These are phyloP conservation scores for Helotiales sp. DNA, from an alignment of 2,329 filamentous ascomycete species.

Conservation along the genomic window DNA sequence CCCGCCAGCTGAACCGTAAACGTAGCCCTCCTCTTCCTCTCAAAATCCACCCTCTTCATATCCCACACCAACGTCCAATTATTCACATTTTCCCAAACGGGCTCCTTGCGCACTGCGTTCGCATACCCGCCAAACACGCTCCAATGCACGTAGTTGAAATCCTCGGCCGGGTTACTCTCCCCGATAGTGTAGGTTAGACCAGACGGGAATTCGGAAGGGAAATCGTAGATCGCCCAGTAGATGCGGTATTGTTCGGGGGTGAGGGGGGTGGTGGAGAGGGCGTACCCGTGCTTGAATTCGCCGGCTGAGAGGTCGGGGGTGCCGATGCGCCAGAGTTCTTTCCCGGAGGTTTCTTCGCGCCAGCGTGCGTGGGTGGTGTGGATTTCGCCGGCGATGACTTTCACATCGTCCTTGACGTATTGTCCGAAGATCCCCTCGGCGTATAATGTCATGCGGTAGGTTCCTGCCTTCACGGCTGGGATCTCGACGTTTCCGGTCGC, in stretches of 20 bases:
- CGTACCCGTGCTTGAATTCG: slow-evolving; percentile 64
- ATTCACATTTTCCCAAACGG: slow-evolving; percentile 55
- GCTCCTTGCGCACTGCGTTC: slow-evolving; percentile 51
- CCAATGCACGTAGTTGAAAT: slow-evolving; percentile 71
- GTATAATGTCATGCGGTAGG: slow-evolving; percentile 66
- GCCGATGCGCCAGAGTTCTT: slow-evolving; percentile 66
- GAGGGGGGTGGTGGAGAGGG: slow-evolving; percentile 52
- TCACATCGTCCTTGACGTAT: slow-evolving; percentile 57
- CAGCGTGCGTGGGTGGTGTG: slow-evolving; percentile 51
- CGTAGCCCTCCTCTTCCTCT: slow-evolving; percentile 53
- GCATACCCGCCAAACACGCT: slow-evolving; percentile 63
- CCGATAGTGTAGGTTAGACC: slow-evolving; percentile 64
- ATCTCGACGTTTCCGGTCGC: slow-evolving; percentile 55
- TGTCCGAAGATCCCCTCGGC: slow-evolving; percentile 67
- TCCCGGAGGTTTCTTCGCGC: slow-evolving; percentile 59
- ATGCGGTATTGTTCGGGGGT: slow-evolving; percentile 63
- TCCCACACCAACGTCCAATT: slow-evolving; percentile 65
- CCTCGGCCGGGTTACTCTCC: slow-evolving; percentile 51
- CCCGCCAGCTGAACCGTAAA: slow-evolving; percentile 68
- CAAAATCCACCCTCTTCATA: slow-evolving; percentile 49
- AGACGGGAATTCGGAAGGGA: slow-evolving; percentile 60
- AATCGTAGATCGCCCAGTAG: slow-evolving; percentile 67
- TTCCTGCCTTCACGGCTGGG: slow-evolving; percentile 59
- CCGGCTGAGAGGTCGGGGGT: slow-evolving; percentile 65
- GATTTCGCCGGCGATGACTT: slow-evolving; percentile 47